Conservation (phyloP, 768 basidiomycete species). For the Lactarius tabidus region DNA sequence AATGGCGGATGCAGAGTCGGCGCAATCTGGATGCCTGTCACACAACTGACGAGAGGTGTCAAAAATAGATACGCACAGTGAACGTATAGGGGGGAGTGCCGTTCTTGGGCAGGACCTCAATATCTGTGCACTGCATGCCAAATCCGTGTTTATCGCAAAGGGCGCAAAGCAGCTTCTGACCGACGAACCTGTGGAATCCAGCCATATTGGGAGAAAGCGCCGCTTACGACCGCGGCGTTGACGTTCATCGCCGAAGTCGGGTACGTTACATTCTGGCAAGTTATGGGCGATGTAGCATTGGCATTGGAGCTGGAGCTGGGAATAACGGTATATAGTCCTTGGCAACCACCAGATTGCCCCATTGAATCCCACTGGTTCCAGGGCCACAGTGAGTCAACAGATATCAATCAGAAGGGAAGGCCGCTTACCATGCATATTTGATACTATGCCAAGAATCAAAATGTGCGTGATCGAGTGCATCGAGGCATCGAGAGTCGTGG, state of each 20-base stretch:
- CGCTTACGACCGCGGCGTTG: slow-evolving; percentile 40
- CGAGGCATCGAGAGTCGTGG: background rate
- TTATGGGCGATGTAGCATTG: slow-evolving; percentile 34
- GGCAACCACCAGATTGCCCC: slow-evolving; percentile 59
- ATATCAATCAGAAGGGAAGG: background rate
- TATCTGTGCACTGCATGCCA: slow-evolving; percentile 49
- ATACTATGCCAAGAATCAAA: slow-evolving; percentile 37
- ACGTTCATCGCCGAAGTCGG: slow-evolving; percentile 43
- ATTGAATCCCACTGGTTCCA: slow-evolving; percentile 49
- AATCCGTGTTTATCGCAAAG: background rate
- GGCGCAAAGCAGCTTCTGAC: background rate
- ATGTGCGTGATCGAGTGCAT: background rate
- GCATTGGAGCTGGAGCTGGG: slow-evolving; percentile 35
- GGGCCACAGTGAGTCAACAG: background rate
- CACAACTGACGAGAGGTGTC: background rate
- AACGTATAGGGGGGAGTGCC: slow-evolving; percentile 58
- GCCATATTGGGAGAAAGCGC: slow-evolving; percentile 55
- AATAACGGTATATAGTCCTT: slow-evolving; percentile 54
- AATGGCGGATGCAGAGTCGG: slow-evolving; percentile 58
- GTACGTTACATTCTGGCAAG: slow-evolving; percentile 50
- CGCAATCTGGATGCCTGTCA: slow-evolving; percentile 41
- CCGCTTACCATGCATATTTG: slow-evolving; percentile 61
- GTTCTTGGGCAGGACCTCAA: slow-evolving; percentile 49
- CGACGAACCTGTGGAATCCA: slow-evolving; percentile 50
- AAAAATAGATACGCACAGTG: slow-evolving; percentile 39